Evolutionary conservation across 495 filamentous ascomycete genomes (phyloP).

Genomic region (Penicillium flavigenum): DNA sequence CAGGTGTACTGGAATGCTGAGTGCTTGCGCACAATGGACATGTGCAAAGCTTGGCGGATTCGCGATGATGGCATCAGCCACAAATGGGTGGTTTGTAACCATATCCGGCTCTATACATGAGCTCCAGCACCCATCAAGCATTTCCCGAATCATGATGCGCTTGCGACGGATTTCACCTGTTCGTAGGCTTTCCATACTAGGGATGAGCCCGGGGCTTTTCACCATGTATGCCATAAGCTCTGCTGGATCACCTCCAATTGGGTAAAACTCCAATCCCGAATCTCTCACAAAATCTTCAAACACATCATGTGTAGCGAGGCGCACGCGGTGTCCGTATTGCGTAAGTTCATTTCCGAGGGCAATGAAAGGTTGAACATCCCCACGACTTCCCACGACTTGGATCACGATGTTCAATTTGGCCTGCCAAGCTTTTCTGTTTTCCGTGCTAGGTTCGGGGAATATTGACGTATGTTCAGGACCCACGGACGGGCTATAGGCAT

Average conservation of each 20-base stretch:
- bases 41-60: no score
- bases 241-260: constrained; percentile 60
- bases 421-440: not conserved
- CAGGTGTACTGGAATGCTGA: no score
- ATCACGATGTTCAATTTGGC: not conserved
- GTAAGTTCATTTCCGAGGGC: no score
- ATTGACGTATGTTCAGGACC: not conserved
- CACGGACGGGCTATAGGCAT: not conserved
- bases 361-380: no score
- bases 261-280: constrained; percentile 35
- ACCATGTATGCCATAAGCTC: constrained; percentile 60
- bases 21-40: no score
- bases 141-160: constrained; percentile 47
- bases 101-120: constrained; percentile 21
- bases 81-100: constrained; percentile 21
- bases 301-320: not conserved
- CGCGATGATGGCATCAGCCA: no score
- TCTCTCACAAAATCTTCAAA: not conserved
- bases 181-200: constrained; percentile 39
- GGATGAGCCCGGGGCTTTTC: constrained; percentile 49
- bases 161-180: constrained; percentile 43
- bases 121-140: constrained; percentile 55
- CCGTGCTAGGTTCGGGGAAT: not conserved
- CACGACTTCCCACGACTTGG: no score
- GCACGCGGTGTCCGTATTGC: no score